These are phyloP conservation scores for Barbatosphaeria neglecta DNA, from an alignment of 495 filamentous ascomycete genomes.

Conservation along the genomic window DNA sequence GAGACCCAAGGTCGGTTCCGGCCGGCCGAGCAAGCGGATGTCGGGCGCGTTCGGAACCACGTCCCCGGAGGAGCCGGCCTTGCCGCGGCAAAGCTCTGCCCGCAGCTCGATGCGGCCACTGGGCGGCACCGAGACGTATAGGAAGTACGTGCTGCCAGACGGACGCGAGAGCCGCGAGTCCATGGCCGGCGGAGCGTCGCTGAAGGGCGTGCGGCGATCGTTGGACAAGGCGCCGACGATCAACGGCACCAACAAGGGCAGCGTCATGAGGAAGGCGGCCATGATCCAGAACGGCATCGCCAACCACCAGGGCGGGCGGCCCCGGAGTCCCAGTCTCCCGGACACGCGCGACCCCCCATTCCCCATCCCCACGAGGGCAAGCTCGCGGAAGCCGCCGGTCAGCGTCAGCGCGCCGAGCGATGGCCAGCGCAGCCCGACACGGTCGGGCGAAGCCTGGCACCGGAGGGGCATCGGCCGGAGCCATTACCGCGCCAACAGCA, in stretches of 20 bases:
- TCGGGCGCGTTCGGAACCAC: slow-evolving; percentile 9
- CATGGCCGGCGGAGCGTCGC: slow-evolving; percentile 13
- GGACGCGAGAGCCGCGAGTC: slow-evolving; percentile 22
- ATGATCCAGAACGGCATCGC: slow-evolving; percentile 68
- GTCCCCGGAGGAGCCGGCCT: slow-evolving; percentile 19
- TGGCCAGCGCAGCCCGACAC: slow-evolving; percentile 67
- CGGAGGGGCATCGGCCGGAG: slow-evolving; percentile 27
- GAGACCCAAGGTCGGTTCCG: slow-evolving; percentile 23
- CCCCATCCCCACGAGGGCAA: slow-evolving; percentile 80
- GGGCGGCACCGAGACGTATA: slow-evolving; percentile 15
- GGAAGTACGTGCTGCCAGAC: slow-evolving; percentile 8
- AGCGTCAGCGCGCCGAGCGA: slow-evolving; percentile 59
- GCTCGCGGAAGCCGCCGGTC: slow-evolving; percentile 65
- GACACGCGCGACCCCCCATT: slow-evolving; percentile 62
- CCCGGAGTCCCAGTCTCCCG: slow-evolving; percentile 64
- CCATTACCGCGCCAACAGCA: slow-evolving; percentile 38
- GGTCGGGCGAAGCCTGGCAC: slow-evolving; percentile 23
- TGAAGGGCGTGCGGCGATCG: slow-evolving; percentile 19
- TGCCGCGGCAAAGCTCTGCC: slow-evolving; percentile 7
- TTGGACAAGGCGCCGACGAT: slow-evolving; percentile 13
- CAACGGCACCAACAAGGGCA: slow-evolving; percentile 22
- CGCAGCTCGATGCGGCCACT: slow-evolving; percentile 13
- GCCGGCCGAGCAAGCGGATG: slow-evolving; percentile 23
- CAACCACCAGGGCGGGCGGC: slow-evolving; percentile 54
- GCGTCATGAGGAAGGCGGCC: slow-evolving; percentile 45